Base-by-base conservation (phyloP, 208 protist genomes). In the Wallacemonas sp. region DNA sequence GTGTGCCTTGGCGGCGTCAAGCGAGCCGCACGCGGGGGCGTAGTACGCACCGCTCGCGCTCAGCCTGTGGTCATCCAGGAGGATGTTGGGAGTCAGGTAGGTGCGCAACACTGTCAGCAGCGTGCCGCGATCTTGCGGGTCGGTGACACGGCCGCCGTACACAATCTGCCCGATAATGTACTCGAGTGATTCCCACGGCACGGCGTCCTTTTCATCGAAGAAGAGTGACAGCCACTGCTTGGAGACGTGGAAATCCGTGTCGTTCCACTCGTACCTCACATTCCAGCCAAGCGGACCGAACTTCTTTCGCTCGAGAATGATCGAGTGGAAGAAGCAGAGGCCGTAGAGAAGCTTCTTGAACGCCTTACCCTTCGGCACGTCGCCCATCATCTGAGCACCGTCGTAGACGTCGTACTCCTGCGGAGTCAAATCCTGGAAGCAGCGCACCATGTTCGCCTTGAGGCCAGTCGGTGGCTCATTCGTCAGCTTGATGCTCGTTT, bases 81-180 rank as follows among this genome's bases (percentile, higher is more conserved):
- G 75, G 26, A 98, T 84, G 45, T 72, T 62, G 0, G 80, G 79
- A 69, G 58, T 84, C 45, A 98, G 80, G 72, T 96, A 99, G 49
- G 81, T 79, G 51, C 81, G 72, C 41, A 99, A 77, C 66, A 98
- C 96, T 1, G 88, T 93, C 56, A 96, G 85, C 51, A 99, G 76
- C 22, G 80, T 97, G 49, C 97, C 89, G 49, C 96, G 66, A 72
- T 99, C 98, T 70, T 94, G 96, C 47, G 96, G 91, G 87, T 99
- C 98, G 12, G 98, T 99, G 8, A 99, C 97, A 46, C 98, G 89
- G 14, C 98, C 98, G 54, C 98, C 98, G 80, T 99, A 99, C 84
- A 98, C 97, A 72, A 99, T 98, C 63, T 99, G 88, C 19, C 98
- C 98, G 62, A 98, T 98, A 55, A 99, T 95, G 84, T 99, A 99